Evolutionary conservation across 2,329 filamentous ascomycete species (phyloP).

Genomic region (Paraphoma sp.): DNA sequence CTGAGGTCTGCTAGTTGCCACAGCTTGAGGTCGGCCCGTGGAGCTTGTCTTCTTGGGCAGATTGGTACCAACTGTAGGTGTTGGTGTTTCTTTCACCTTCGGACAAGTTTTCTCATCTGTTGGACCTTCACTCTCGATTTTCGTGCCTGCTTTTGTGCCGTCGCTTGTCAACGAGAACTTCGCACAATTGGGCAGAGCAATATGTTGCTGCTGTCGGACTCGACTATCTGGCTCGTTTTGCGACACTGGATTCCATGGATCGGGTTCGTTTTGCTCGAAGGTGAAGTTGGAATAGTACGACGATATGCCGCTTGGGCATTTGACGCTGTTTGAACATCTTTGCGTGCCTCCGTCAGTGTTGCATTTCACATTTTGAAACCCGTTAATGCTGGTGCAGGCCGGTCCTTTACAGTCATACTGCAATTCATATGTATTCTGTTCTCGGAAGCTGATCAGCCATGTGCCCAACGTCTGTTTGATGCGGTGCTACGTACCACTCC

Average conservation of each 20-base stretch:
- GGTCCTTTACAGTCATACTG: slow-evolving; percentile 25
- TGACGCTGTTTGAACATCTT: slow-evolving; percentile 25
- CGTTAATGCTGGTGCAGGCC: slow-evolving; percentile 22
- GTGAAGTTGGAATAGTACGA: slow-evolving; percentile 32
- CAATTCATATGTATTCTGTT: slow-evolving; percentile 20
- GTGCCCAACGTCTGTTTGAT: too few relatives aligned
- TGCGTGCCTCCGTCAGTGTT: slow-evolving; percentile 20
- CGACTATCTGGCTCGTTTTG: slow-evolving; percentile 18
- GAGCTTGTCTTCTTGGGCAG: slow-evolving; percentile 3
- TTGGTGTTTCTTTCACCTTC: slow-evolving; percentile 14
- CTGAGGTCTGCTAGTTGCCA: slow-evolving; percentile 2
- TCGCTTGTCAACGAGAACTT: slow-evolving; percentile 27
- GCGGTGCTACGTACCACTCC: slow-evolving; percentile 8
- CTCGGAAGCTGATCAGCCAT: background rate
- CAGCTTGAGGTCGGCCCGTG: background rate
- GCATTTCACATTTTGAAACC: slow-evolving; percentile 25
- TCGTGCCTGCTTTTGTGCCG: slow-evolving; percentile 28
- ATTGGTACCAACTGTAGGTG: slow-evolving; percentile 5
- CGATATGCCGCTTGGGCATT: slow-evolving; percentile 20
- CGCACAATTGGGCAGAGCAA: slow-evolving; percentile 19
- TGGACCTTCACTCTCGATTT: slow-evolving; percentile 9
- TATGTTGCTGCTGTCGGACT: slow-evolving; percentile 24
- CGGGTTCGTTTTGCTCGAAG: slow-evolving; percentile 28
- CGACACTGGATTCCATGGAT: slow-evolving; percentile 20
- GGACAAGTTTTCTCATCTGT: slow-evolving; percentile 7